Evolutionary conservation across 169 alveolate genomes (phyloP), one percentile per base, ranked within the genome.

Genomic region (Plasmodium relictum): DNA sequence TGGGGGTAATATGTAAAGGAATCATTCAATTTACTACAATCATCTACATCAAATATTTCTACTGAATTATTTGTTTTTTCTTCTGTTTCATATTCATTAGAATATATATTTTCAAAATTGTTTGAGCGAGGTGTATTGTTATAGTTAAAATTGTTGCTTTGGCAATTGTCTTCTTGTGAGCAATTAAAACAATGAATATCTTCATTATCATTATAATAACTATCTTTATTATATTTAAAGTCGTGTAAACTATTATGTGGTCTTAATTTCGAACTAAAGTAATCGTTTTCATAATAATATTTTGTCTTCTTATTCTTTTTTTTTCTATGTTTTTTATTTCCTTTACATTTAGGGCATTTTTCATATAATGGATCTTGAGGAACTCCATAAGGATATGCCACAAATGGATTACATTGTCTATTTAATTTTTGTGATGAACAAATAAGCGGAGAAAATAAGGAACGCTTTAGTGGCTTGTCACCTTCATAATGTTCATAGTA

Each of bases 361-460:
- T 78, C 78, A 78, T 78, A 78, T 65, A 31, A 68, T 14, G 56
- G 26, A 78, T 63, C 89, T 26, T 37, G 78, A 37, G 89, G 89
- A 45, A 78, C 76, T 9, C 89, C 89, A 50, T 78, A 78, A 8
- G 89, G 89, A 45, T 78, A 78, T n/a, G 89, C 41, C 42, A 78
- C 89, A 63, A 78, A 78, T 16, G 89, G 89, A 59, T 78, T 78
- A 10, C 78, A 78, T 44, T 78, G 89, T 48, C 72, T 78, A 56
- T 78, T 78, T 58, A 63, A n/a, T 63, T 50, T 78, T 16, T 63
- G 31, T 58, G 63, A 78, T 50, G 71, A 42, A 52, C 45, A 10
- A 42, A 41, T 78, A 24, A 45, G 56, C 1, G 89, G 89, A 41
- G 62, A 78, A 41, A 48, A 78, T 24, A 65, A 22, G 31, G 37